phyloP scores from a whole-genome alignment of 2,329 filamentous ascomycete genomes.

The Alternaria viburni region DNA sequence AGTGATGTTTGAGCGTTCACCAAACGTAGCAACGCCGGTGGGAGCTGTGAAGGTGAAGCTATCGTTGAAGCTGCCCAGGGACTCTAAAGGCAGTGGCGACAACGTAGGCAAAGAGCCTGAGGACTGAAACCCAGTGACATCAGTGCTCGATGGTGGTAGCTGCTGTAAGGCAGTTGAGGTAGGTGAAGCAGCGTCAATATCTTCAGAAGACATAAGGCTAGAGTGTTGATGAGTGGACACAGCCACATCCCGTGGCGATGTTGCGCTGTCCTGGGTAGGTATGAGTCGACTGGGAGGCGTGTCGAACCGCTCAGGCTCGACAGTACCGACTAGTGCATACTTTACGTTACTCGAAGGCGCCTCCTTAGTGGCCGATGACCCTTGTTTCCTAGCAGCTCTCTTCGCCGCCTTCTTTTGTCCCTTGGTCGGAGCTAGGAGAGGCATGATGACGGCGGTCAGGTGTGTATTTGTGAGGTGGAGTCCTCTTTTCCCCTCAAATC shows the following conservation, averaged over 20 bases:
- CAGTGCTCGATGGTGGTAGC: neutral
- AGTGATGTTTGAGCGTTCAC: neutral
- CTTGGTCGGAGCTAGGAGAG: neutral
- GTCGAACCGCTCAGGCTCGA: neutral
- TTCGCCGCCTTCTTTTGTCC: neutral
- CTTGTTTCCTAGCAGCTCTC: neutral
- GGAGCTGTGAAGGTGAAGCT: neutral
- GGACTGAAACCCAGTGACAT: neutral
- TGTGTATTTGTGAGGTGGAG: neutral
- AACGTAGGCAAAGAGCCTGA: neutral
- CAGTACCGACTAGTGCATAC: neutral
- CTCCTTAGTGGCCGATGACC: neutral
- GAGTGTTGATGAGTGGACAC: neutral
- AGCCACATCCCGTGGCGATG: neutral
- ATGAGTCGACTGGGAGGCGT: too few relatives aligned
- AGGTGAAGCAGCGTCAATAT: neutral
- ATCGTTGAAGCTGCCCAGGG: neutral
- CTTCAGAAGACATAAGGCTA: neutral
- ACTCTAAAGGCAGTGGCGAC: neutral
- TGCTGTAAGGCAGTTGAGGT: neutral
- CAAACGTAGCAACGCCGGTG: neutral
- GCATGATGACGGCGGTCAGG: neutral
- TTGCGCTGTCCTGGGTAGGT: neutral
- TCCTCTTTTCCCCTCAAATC: too few relatives aligned
- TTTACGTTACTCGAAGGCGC: neutral